These are phyloP conservation scores for Ascochyta pisi DNA, from an alignment of 2,329 filamentous ascomycete species.

Conservation along the genomic window DNA sequence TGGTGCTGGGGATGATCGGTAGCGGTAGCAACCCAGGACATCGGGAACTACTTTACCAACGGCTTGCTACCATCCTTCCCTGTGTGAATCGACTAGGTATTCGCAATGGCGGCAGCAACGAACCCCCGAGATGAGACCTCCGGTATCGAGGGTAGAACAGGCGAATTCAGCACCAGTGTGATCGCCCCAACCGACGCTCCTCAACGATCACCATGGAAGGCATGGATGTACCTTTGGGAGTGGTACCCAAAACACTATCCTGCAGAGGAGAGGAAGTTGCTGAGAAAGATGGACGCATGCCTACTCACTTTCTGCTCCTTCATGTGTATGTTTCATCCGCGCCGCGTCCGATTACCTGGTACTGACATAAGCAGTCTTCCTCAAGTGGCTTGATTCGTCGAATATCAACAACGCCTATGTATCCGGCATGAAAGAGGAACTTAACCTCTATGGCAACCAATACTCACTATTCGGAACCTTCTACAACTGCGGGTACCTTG, in stretches of 20 bases:
- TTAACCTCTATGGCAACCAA: conserved; percentile 60
- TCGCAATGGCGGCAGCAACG: conserved; percentile 25
- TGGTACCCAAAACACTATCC: conserved; percentile 49
- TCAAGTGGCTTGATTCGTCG: conserved; percentile 48
- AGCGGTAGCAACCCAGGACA: conserved; percentile 8
- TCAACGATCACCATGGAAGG: conserved; percentile 48
- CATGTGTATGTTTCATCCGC: conserved; percentile 41
- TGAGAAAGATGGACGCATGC: conserved; percentile 48
- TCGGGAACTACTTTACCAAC: conserved; percentile 10
- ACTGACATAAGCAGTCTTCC: conserved; percentile 39
- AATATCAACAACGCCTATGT: conserved; percentile 56
- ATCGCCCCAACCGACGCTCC: conserved; percentile 46
- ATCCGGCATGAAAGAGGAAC: conserved; percentile 44
- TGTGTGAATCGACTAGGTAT: conserved; percentile 6
- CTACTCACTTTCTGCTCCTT: conserved; percentile 47
- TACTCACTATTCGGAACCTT: conserved; percentile 61
- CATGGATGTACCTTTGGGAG: conserved; percentile 49
- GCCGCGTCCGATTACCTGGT: background rate
- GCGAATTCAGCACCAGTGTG: conserved; percentile 34
- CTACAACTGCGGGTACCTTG: conserved; percentile 50
- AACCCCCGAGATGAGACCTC: conserved; percentile 31
- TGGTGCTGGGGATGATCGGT: conserved; percentile 18
- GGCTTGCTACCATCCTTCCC: conserved; percentile 4
- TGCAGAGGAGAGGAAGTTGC: conserved; percentile 41
- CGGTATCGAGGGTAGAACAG: conserved; percentile 26